Percentiles rank a stretch among this genome's conserved stretches.
These are phyloP conservation scores for Saccharomycopsis javanensis DNA, from an alignment of 805 yeast genomes.

Conservation along the genomic window DNA sequence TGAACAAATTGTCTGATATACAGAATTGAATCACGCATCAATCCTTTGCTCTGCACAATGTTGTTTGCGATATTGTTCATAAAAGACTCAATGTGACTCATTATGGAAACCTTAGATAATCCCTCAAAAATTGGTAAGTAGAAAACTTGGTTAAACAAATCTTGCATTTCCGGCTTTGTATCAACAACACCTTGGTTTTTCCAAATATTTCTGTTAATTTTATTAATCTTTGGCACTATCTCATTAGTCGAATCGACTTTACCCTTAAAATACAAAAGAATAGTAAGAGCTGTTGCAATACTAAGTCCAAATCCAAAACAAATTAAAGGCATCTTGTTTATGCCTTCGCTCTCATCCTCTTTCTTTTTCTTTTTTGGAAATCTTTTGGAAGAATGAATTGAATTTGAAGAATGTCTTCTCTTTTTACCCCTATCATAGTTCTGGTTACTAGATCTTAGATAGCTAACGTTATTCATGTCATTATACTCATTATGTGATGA, in stretches of 20 bases:
- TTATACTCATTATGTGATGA: background rate
- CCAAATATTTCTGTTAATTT: background rate
- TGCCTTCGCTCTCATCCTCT: slow-evolving; percentile 11
- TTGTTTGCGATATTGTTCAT: background rate
- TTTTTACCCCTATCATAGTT: background rate
- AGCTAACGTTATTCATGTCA: background rate
- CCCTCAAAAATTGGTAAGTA: background rate
- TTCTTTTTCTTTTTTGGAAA: slow-evolving; percentile 3
- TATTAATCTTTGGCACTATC: background rate
- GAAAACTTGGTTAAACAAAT: background rate
- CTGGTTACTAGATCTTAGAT: background rate
- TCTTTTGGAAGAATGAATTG: background rate
- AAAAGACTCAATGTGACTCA: background rate
- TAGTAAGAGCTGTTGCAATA: slow-evolving; percentile 13
- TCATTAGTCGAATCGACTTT: background rate
- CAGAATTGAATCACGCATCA: background rate
- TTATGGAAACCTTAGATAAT: background rate
- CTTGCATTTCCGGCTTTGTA: background rate
- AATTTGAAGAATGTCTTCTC: slow-evolving; percentile 4
- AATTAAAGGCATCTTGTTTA: slow-evolving; percentile 13
- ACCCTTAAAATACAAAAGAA: slow-evolving; percentile 7
- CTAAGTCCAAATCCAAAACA: slow-evolving; percentile 14
- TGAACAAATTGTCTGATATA: background rate
- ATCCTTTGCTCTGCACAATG: background rate
- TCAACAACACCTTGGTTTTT: background rate